Base-by-base conservation (phyloP, 495 filamentous ascomycete genomes). In the Aspergillus diversus region DNA sequence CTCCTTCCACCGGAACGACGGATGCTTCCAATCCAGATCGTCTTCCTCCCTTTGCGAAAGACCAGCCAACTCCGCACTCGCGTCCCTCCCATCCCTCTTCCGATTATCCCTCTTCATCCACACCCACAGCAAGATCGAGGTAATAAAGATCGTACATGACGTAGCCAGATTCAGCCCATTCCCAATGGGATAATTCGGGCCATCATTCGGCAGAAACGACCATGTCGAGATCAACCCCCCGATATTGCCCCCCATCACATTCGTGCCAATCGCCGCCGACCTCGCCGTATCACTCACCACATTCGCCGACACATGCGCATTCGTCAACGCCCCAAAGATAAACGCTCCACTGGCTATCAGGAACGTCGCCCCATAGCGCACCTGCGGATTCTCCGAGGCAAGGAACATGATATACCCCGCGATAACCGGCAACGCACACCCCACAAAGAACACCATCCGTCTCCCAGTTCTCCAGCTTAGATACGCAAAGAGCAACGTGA, bases 401-500 rank as follows among this genome's bases (percentile, higher is more conserved):
- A 92, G 80, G 75, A 91, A 91, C 77, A 92, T 87, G 72, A 86
- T 84, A 76, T 91, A 92, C 4, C 89, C 90, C 33, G 80, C 72
- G 75, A 92, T 88, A 59, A 85, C 82, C 7, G 91, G 64, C 63
- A 82, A 81, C 1, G 81, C 73, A 27, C 67, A 58, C 33, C 75
- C 43, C 50, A 84, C 71, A 69, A 83, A 79, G 67, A 81, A 81
- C 34, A 79, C 59, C 47, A 75, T 59, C 37, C 83, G 84, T 1
- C 71, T 74, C 65, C 91, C 87, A 35, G 82, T 66, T 12, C 78
- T 72, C 83, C 84, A 88, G 69, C 81, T 86, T 17, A 90, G 71
- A 60, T 82, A 81, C 0, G 88, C 86, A 52, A 91, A 75, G 6
- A 84, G 61, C 2, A 92, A 56, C 5, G 84, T 86, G 77, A 90